Conservation (phyloP, 2,329 filamentous ascomycete genomes). For the Calonectria montana region DNA sequence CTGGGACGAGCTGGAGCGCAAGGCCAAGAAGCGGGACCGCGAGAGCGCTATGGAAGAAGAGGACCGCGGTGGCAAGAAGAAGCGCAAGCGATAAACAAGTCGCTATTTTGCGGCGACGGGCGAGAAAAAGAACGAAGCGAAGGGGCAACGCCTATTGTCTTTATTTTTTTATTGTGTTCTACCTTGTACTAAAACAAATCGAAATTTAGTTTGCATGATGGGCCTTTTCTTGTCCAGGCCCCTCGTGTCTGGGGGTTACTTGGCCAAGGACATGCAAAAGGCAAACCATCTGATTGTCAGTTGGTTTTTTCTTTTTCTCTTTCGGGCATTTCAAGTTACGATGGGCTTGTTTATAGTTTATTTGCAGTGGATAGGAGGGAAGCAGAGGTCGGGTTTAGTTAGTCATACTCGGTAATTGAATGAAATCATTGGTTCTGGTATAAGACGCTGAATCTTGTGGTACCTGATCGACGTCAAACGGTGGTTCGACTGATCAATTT, state of each 20-base stretch:
- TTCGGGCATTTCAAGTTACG: neutral
- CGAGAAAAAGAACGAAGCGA: neutral
- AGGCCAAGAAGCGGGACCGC: slow-evolving; percentile 86
- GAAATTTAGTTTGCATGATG: slow-evolving; percentile 1
- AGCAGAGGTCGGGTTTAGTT: slow-evolving; percentile 6
- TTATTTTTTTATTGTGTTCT: slow-evolving; percentile 10
- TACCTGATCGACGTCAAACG: neutral
- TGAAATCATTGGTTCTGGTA: slow-evolving; percentile 5
- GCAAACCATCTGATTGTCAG: neutral
- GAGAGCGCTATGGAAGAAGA: slow-evolving; percentile 67
- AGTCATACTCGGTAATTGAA: slow-evolving; percentile 20
- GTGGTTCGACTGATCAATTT: neutral
- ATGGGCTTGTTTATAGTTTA: neutral
- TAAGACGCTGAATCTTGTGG: neutral
- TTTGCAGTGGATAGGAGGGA: slow-evolving; percentile 17
- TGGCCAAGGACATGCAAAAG: neutral
- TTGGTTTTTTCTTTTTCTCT: too few species aligned
- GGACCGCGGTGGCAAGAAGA: slow-evolving; percentile 76
- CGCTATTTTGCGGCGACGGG: neutral
- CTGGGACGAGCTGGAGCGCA: slow-evolving; percentile 95
- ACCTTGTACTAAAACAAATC: slow-evolving; percentile 26
- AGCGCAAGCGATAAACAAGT: slow-evolving; percentile 49
- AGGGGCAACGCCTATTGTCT: slow-evolving; percentile 8
- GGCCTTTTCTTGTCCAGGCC: neutral
- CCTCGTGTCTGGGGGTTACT: neutral